Evolutionary conservation across 1,284 basidiomycete genomes (phyloP), one percentile per base, ranked within the genome.

Genomic region (Leccinum pachyderme): DNA sequence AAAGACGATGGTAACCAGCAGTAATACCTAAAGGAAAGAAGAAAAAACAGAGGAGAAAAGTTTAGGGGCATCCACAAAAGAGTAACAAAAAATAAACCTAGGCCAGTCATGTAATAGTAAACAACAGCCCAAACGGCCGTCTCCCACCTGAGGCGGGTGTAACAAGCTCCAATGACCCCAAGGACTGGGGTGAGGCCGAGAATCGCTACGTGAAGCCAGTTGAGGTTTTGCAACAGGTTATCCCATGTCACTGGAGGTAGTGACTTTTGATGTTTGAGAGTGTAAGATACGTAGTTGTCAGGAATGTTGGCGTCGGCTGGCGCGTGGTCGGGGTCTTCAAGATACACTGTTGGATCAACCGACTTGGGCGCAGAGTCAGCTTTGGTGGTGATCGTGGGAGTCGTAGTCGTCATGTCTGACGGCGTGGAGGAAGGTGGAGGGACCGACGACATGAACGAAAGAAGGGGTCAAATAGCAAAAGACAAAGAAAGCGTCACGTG

Each of bases 271-370:
- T 81, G 88, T 70, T 85, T 85, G 69, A 96, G 81, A 3, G 90
- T 92, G 73, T 90, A 84, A 51, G 86, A 79, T 67, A 97, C 92
- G 68, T 95, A 96, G 80, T 95, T 95, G 76, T 94, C 91, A 35
- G 89, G 88, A 59, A 91, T 85, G 73, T 90, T 75, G 62, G 81
- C 65, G 74, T 90, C 88, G 60, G 77, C 76, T 56, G 86, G 85
- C 28, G 65, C 44, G 53, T 75, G 65, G 15, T 74, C 73, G 31
- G 73, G 71, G 51, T 72, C 65, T n/a, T 73, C 66, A 37, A 63
- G 62, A 15, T 62, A 63, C 6, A 59, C 51, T 12, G 59, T 52
- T 5, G 50, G n/a, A 43, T 59, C 37, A 7, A 48, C 39, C 2
- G 52, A 47, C 48, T 62, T 56, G 41, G 7, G 6, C 1, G 2